These are phyloP conservation scores for Fusarium aywerte DNA, from an alignment of 2,329 filamentous ascomycete species.

Conservation along the genomic window DNA sequence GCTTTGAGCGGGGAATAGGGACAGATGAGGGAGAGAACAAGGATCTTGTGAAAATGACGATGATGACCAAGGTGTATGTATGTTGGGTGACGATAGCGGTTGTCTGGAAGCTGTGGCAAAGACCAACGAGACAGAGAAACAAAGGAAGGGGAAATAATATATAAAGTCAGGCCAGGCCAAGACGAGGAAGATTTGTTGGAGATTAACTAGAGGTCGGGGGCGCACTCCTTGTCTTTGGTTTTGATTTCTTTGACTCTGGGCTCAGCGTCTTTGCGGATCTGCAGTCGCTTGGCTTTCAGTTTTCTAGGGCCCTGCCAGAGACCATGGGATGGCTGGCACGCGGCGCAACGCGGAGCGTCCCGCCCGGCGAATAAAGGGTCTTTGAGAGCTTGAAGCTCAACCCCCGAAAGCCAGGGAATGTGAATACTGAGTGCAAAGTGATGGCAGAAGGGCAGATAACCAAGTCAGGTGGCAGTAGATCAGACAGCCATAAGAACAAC, in stretches of 20 bases:
- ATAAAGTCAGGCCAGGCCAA: slow-evolving; percentile 20
- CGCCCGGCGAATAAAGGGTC: slow-evolving; percentile 38
- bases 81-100: slow-evolving; percentile 26
- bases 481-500: slow-evolving; percentile 37
- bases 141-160: slow-evolving; percentile 6
- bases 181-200: slow-evolving; percentile 32
- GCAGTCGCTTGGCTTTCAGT: slow-evolving; percentile 36
- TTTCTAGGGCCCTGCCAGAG: slow-evolving; percentile 22
- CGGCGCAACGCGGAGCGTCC: slow-evolving; percentile 42
- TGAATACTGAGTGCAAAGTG: slow-evolving; percentile 24
- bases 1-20: slow-evolving; percentile 34
- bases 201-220: slow-evolving; percentile 25
- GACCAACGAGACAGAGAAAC: slow-evolving; percentile 1
- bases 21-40: slow-evolving; percentile 34
- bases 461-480: slow-evolving; percentile 38
- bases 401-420: slow-evolving; percentile 5
- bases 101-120: slow-evolving; percentile 10
- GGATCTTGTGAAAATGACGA: slow-evolving; percentile 42
- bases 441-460: slow-evolving; percentile 24
- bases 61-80: slow-evolving; percentile 35
- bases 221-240: slow-evolving; percentile 37
- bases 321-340: slow-evolving; percentile 41
- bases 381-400: slow-evolving; percentile 21
- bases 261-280: slow-evolving; percentile 36
- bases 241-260: slow-evolving; percentile 32